Evolutionary conservation across 176 grass and related monocot species (phyloP), one percentile per base, ranked within the genome.

Genomic region (Metroxylon sagu): DNA sequence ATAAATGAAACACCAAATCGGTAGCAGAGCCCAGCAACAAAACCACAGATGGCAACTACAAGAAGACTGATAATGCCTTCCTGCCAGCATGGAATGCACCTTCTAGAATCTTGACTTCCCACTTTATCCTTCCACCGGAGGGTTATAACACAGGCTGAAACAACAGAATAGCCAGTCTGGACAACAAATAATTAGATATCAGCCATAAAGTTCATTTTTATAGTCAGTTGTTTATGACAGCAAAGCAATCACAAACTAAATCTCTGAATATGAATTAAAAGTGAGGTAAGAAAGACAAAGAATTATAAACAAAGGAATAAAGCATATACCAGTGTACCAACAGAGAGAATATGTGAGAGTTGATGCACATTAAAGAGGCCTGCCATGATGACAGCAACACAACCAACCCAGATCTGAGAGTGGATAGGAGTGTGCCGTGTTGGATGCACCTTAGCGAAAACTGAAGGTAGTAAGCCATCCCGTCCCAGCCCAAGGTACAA

Each of bases 401-500:
- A 72, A 64, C 87, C 93, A 61, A 92, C 93, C 84, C 87, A 98
- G 53, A 92, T 83, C 77, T 98, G 93, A 65, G 93, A 98, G n/a
- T 92, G 78, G 49, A 98, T 31, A 83, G 93, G 93, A 55, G 84
- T 98, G 66, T 98, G 93, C 53, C 82, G 69, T 18, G 56, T 70
- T 30, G 81, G 93, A 64, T 98, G 84, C 48, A 98, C 74, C 80
- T 82, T 83, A 53, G 84, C 79, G 79, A 98, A 98, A 74, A 83
- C 14, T 39, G 72, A 62, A 58, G 93, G 88, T 63, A 98, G 73
- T 49, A 98, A 80, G 2, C 93, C 87, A 80, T 98, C 87, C 76
- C 93, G 85, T 88, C 87, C 87, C 83, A 98, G 93, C 15, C 93
- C 87, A 85, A 98, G 78, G 81, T 92, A 98, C 79, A 98, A 74